phyloP scores from a whole-genome alignment of 495 filamentous ascomycete genomes.

The Penicillium canariense region DNA sequence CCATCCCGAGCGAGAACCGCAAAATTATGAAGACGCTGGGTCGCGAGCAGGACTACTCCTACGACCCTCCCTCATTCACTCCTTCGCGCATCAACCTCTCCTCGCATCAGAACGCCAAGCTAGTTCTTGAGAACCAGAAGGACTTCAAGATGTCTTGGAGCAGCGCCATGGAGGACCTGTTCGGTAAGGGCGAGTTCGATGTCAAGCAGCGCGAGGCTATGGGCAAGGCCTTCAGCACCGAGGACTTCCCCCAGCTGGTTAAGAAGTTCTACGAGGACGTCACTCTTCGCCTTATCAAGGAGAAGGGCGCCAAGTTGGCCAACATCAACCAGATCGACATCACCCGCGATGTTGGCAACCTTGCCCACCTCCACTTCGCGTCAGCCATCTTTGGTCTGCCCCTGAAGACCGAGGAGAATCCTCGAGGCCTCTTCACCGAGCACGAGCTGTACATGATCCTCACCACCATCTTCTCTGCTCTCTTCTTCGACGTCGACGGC shows the following conservation, averaged over 20 bases:
- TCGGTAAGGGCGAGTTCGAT: conserved; percentile 50
- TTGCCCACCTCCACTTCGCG: conserved; percentile 70
- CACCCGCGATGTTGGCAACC: conserved; percentile 71
- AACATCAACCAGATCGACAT: conserved; percentile 70
- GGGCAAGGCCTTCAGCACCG: conserved; percentile 42
- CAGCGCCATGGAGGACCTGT: conserved; percentile 50
- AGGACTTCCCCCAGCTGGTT: conserved; percentile 50
- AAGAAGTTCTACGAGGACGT: conserved; percentile 59
- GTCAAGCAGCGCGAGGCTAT: conserved; percentile 48
- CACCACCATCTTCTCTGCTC: conserved; percentile 58
- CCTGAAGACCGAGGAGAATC: conserved; percentile 65
- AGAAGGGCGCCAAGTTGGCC: conserved; percentile 59
- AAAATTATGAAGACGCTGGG: conserved; percentile 73
- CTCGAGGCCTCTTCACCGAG: conserved; percentile 70
- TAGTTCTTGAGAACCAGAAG: conserved; percentile 57
- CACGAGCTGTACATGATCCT: conserved; percentile 79
- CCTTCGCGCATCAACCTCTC: conserved; percentile 52
- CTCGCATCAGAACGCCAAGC: conserved; percentile 60
- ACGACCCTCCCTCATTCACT: conserved; percentile 56
- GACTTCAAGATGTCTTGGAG: conserved; percentile 68
- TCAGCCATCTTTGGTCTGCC: conserved; percentile 71
- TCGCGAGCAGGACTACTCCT: conserved; percentile 69
- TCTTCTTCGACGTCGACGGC: conserved; percentile 56
- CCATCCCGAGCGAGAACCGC: conserved; percentile 68
- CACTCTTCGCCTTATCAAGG: conserved; percentile 61